Base-by-base conservation (phyloP, 805 yeast species). In the Metschnikowia vanudenii region DNA sequence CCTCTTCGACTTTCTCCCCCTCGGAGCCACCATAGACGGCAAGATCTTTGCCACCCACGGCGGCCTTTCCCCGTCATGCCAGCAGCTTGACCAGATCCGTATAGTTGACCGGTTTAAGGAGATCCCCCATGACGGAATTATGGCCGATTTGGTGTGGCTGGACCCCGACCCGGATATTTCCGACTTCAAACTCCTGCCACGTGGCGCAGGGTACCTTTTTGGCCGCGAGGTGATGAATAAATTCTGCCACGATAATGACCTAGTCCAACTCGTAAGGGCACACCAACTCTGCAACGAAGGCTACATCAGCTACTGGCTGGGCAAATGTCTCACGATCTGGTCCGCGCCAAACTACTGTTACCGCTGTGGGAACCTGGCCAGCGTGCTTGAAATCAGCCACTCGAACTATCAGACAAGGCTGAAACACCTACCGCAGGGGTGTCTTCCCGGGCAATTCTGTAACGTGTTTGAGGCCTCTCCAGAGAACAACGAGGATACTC, bases 141-240 rank as follows among this genome's bases (percentile, higher is more conserved):
- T 94, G 97, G 99, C 99, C 1, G 99, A 94, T 64, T 71, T 94
- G 41, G 98, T 94, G 16, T 94, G 99, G 99, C 84, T 94, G 18
- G 99, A 94, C 61, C 99, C 99, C 0, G 98, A 95, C 64, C 58
- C 58, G 13, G 88, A 85, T 46, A 73, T 73, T 46, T 57, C 71
- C 56, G 96, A 90, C 59, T 94, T 94, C 64, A 84, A 91, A 54
- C 78, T 94, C 17, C 82, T 91, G 26, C 96, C 99, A 1, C 69
- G 99, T 58, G 99, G 99, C 34, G 99, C 99, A 1, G 99, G 99
- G 4, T 94, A 92, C 65, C 88, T 94, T 18, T 94, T 94, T 73
- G 99, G 99, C 16, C 73, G 81, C 34, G 94, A 88, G 53, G 92
- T 95, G 40, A 97, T 90, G 43, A 84, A 85, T 62, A 87, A 88